A percentile compares a stretch with the other conserved stretches of the same genome.
Evolutionary conservation across 306 rosid species (phyloP).

Genomic region (Senna tora): DNA sequence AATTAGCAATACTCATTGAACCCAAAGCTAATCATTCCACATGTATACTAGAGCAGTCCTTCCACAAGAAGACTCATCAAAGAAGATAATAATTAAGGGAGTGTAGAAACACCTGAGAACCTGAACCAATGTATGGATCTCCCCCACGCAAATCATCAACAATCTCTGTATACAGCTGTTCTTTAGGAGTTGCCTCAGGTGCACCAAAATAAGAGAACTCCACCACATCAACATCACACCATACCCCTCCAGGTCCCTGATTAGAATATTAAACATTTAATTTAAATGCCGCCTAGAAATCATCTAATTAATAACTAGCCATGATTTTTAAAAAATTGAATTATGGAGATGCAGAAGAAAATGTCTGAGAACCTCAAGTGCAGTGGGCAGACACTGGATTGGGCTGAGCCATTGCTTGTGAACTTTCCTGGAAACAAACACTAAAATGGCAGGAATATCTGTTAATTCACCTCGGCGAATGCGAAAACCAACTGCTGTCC

Average conservation of each 20-base stretch:
- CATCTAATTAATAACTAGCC: conserved; percentile 2
- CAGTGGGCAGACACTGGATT: conserved; percentile 94
- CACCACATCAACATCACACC: conserved; percentile 99
- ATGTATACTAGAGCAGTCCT: background rate
- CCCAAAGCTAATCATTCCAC: conserved; percentile 20
- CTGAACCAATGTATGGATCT: conserved; percentile 90
- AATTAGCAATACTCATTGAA: conserved; percentile 12
- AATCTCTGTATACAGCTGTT: conserved; percentile 85
- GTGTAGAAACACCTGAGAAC: conserved; percentile 79
- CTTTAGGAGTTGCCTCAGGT: conserved; percentile 98
- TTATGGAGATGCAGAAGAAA: conserved; percentile 31
- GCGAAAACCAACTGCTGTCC: conserved; percentile 97
- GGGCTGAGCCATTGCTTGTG: conserved; percentile 99
- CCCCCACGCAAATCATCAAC: conserved; percentile 98
- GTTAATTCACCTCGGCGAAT: conserved; percentile 85
- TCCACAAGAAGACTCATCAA: conserved; percentile 17
- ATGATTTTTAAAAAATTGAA: background rate
- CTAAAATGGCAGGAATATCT: conserved; percentile 95
- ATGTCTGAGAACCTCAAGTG: conserved; percentile 71
- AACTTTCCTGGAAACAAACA: conserved; percentile 97
- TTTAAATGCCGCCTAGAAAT: conserved; percentile 24
- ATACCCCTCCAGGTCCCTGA: conserved; percentile 99
- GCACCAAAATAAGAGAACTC: conserved; percentile 98
- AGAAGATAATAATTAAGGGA: conserved; percentile 20
- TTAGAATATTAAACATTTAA: conserved; percentile 39